Base-by-base conservation (phyloP, 1,284 basidiomycete genomes). In the Ustilago crameri region DNA sequence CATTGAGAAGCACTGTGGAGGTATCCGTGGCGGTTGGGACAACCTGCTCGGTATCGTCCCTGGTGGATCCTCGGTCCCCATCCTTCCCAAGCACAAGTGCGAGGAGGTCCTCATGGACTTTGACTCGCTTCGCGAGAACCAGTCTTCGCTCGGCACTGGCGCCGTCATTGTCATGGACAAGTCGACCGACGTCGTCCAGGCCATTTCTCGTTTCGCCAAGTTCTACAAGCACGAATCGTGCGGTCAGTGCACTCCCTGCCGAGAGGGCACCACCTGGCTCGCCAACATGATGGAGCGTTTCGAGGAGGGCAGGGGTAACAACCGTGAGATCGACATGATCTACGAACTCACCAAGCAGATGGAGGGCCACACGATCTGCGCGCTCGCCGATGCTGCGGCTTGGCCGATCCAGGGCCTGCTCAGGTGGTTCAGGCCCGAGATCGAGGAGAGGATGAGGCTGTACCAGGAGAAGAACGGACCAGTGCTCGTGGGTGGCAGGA, bases 161-260 rank as follows among this genome's bases (percentile, higher is more conserved):
- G 95, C 95, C 18, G 94, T 98, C 71, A 98, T 98, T 75, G 95
- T 98, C 76, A 98, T 98, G 95, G 90, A 98, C 88, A 93, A 97
- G 87, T 90, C 90, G 76, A 97, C 95, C 37, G 95, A 98, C 83
- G 91, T 98, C 58, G 72, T 82, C 7, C 48, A 71, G 55, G 95
- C 93, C 64, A 98, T 98, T 76, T 91, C 95, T 12, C 91, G 95
- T 45, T 97, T 98, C 86, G 87, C 93, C 59, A 81, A 76, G 55
- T 81, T 82, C 64, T 81, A 80, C 78, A 96, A 97, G 85, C 95
- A 98, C 86, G 96, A 98, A 85, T 95, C 93, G 5, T 98, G 95
- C 81, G 96, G 96, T 22, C 96, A 98, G 85, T 98, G 95, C 84
- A 98, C 95, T 7, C 95, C 95, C 2, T 97, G 95, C 85, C 87